Evolutionary conservation across 2,329 filamentous ascomycete genomes (phyloP), one percentile per base, ranked within the genome.

Genomic region (Verticillium longisporum): DNA sequence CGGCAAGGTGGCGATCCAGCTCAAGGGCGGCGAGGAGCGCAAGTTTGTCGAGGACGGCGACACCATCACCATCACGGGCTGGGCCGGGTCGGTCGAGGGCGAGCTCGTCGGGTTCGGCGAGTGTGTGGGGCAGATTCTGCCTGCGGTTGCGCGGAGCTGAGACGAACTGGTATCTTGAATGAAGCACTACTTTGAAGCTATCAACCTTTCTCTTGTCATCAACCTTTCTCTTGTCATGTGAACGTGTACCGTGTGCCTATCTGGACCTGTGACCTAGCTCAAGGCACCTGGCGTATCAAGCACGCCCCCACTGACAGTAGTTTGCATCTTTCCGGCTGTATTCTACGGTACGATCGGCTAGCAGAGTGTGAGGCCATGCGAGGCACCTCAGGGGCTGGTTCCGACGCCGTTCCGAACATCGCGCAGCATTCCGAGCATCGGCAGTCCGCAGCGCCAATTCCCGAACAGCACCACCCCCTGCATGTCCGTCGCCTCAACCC

Each of bases 31-130:
- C 9, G 87, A 88, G 59, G 83, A 88, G 69, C 82, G 90, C 56
- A 83, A 78, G 55, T 94, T 92, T 70, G 72, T 94, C 53, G 80
- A 90, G 67, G 90, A 94, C 67, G 89, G 89, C 0, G 91, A 94
- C 69, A 85, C 84, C 2, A 73, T 92, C 11, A 81, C 81, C 1
- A 79, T 94, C 45, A 80, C 81, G 1, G 91, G 90, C 0, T 81
- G 81, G 15, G 86, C 84, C 82, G 9, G 88, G 83, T 68, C 88
- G 86, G 1, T 84, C 58, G 84, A 88, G 33, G 84, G 85, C 2
- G 81, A 76, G 15, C 78, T 88, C 58, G 88, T 94, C 31, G 90
- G 91, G 0, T 94, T 94, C 73, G 90, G 90, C 3, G 84, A 91
- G 65, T 90, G 91, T 88, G 67, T 76, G 77, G 33, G 90, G 87